A percentile compares a stretch with the other conserved stretches of the same genome.
Conservation (phyloP, 2,329 filamentous ascomycete species). For the Diaporthe citrichinensis region DNA sequence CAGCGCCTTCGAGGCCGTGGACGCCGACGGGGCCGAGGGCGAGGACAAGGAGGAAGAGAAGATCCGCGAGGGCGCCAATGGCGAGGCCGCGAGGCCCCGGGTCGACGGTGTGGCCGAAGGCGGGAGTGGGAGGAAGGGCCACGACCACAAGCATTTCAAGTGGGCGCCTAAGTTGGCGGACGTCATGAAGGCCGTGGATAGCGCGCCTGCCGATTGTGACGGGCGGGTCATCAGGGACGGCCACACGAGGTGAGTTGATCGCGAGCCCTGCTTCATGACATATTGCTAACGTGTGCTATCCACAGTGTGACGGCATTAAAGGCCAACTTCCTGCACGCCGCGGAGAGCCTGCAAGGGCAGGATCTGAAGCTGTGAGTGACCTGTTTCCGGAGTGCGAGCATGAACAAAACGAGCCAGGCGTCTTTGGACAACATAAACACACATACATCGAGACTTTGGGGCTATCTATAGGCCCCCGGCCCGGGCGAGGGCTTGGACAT, state of each 20-base stretch:
- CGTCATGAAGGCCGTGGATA: slow-evolving; percentile 89
- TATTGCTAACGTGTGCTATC: slow-evolving; percentile 22
- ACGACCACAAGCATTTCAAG: slow-evolving; percentile 91
- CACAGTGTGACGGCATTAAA: slow-evolving; percentile 87
- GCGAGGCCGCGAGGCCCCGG: slow-evolving; percentile 51
- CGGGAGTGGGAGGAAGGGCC: slow-evolving; percentile 56
- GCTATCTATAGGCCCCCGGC: neutral
- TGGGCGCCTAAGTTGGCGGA: slow-evolving; percentile 92
- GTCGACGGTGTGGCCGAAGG: slow-evolving; percentile 51
- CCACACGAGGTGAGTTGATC: slow-evolving; percentile 78
- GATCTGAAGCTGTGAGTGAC: slow-evolving; percentile 88
- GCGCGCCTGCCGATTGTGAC: slow-evolving; percentile 85
- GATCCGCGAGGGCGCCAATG: slow-evolving; percentile 76
- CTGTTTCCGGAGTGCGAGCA: slow-evolving; percentile 40
- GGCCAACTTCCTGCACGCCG: slow-evolving; percentile 90
- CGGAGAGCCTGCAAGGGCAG: slow-evolving; percentile 71
- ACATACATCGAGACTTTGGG: slow-evolving; percentile 21
- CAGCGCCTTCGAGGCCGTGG: slow-evolving; percentile 87
- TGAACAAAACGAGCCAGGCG: slow-evolving; percentile 7
- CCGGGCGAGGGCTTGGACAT: slow-evolving; percentile 18
- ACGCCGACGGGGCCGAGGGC: slow-evolving; percentile 74
- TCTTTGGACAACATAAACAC: slow-evolving; percentile 24
- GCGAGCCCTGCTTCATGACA: neutral
- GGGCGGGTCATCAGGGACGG: slow-evolving; percentile 93
- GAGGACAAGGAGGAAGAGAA: slow-evolving; percentile 79